Evolutionary conservation across 306 rosid species (phyloP).

Genomic region (Ziziphus jujuba): DNA sequence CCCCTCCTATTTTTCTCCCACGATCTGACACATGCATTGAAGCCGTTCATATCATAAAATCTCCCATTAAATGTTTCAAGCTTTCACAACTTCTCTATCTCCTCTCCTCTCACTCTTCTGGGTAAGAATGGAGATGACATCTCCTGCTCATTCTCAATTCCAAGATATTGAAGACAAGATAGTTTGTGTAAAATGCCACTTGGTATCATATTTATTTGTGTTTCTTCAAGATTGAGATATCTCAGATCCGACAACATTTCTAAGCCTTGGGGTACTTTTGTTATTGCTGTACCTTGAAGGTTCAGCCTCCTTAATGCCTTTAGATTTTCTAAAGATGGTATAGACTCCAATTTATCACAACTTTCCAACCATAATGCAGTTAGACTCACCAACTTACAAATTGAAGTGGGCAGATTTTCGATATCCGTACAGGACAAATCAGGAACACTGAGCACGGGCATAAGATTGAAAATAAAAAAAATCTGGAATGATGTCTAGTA

Average conservation of each 20-base stretch:
- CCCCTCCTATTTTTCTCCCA: neutral
- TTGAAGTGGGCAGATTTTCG: neutral
- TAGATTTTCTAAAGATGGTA: conserved; percentile 13
- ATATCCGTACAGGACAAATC: neutral
- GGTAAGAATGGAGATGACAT: neutral
- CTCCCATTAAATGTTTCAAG: neutral
- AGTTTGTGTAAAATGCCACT: too few relatives aligned
- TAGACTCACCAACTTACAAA: conserved; percentile 13
- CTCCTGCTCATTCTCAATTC: neutral
- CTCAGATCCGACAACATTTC: conserved; percentile 3
- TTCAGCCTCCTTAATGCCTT: conserved; percentile 5
- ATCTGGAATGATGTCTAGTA: conserved; percentile 6
- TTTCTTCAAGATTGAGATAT: too few relatives aligned
- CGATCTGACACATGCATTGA: neutral
- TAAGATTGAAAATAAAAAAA: conserved; percentile 6
- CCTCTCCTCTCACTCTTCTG: neutral
- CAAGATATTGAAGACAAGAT: too few relatives aligned
- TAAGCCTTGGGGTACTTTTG: conserved; percentile 9
- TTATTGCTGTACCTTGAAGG: neutral
- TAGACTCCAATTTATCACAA: neutral
- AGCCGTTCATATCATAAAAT: neutral
- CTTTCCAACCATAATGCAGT: neutral
- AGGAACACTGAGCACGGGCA: conserved; percentile 11
- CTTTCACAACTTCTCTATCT: neutral
- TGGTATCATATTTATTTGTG: too few relatives aligned